Percentiles rank a stretch among this genome's conserved stretches.
phyloP scores from a whole-genome alignment of 2,329 filamentous ascomycete genomes.

The Arthrobotrys musiformis region DNA sequence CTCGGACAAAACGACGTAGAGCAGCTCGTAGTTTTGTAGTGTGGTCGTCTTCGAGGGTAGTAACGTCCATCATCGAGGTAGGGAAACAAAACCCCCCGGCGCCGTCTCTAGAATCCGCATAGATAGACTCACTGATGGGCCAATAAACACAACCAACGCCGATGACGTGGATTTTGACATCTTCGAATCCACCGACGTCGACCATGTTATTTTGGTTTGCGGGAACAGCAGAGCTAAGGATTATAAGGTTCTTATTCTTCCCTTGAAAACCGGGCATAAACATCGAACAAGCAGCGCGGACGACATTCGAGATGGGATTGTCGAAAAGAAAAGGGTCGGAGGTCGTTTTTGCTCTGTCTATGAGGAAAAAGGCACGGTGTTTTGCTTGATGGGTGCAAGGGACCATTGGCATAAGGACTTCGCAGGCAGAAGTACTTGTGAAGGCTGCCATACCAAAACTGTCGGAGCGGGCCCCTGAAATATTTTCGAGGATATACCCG shows the following conservation, averaged over 20 bases:
- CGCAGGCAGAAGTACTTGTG: conserved; percentile 37
- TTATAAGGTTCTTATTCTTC: conserved; percentile 49
- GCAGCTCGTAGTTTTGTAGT: conserved; percentile 10
- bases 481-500: conserved; percentile 36
- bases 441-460: conserved; percentile 42
- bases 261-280: conserved; percentile 35
- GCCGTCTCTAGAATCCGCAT: conserved; percentile 26
- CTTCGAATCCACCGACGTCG: conserved; percentile 42
- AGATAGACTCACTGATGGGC: conserved; percentile 33
- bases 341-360: conserved; percentile 10
- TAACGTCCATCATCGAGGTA: conserved; percentile 32
- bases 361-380: conserved; percentile 34
- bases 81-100: conserved; percentile 43
- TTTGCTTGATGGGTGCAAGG: conserved; percentile 41
- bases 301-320: conserved; percentile 40
- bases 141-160: conserved; percentile 41
- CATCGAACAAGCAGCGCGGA: conserved; percentile 40
- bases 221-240: conserved; percentile 24
- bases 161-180: conserved; percentile 47
- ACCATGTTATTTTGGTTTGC: conserved; percentile 31
- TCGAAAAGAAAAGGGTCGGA: conserved; percentile 30
- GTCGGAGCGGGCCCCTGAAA: conserved; percentile 26
- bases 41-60: background rate
- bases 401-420: conserved; percentile 36
- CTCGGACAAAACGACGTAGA: conserved; percentile 22